phyloP scores from a whole-genome alignment of 2,329 filamentous ascomycete species.

The Bipolaris victoriae region DNA sequence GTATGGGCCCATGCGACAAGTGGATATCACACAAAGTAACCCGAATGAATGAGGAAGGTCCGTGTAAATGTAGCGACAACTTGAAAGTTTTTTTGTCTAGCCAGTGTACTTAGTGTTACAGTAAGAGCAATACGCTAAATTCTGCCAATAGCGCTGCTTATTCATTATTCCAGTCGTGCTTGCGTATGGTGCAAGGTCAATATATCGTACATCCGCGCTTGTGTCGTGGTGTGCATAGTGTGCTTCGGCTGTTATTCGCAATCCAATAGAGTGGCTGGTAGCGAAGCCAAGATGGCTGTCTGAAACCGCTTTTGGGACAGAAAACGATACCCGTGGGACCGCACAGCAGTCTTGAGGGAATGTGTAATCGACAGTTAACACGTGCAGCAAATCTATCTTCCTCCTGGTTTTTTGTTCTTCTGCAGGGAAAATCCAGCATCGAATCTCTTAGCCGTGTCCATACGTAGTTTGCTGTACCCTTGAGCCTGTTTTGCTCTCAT shows the following conservation, averaged over 20 bases:
- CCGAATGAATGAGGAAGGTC: constrained; percentile 28
- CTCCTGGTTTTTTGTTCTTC: background rate
- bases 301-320: background rate
- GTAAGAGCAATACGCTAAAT: constrained; percentile 24
- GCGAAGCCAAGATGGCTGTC: constrained; percentile 3
- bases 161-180: constrained; percentile 27
- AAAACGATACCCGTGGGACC: background rate
- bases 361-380: background rate
- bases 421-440: background rate
- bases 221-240: constrained; percentile 1
- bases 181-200: constrained; percentile 25
- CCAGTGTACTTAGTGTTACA: constrained; percentile 17
- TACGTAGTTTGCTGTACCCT: constrained; percentile 4
- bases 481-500: constrained; percentile 1
- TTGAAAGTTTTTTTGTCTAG: constrained; percentile 15
- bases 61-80: constrained; percentile 14
- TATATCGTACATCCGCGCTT: constrained; percentile 30
- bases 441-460: background rate
- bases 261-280: background rate
- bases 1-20: constrained; percentile 11
- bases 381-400: background rate
- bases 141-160: constrained; percentile 19
- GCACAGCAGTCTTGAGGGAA: constrained; percentile 1
- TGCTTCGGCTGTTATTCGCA: constrained; percentile 1
- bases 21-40: constrained; percentile 13